Percentiles rank a stretch among this genome's conserved stretches.
These are phyloP conservation scores for Eragrostis tef DNA, from an alignment of 202 grass and related monocot species.

Conservation along the genomic window DNA sequence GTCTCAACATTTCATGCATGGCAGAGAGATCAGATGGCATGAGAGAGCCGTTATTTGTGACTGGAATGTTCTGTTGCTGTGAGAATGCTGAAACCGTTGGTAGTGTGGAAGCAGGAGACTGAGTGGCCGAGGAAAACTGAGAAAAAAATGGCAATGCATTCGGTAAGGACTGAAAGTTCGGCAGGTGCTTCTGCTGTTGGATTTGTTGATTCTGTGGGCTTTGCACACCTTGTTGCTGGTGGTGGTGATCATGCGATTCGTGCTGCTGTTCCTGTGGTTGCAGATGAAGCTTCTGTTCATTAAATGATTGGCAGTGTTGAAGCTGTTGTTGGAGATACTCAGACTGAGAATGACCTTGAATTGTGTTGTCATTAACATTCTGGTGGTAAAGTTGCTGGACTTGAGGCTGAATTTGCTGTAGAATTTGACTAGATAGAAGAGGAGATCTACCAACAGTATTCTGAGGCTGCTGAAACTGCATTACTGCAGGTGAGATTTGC, in stretches of 20 bases:
- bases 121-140: constrained; percentile 44
- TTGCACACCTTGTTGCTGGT: constrained; percentile 47
- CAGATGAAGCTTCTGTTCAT: too few species aligned
- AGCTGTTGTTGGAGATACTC: constrained; percentile 69
- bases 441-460: constrained; percentile 54
- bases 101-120: constrained; percentile 52
- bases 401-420: constrained; percentile 70
- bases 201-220: constrained; percentile 56
- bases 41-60: constrained; percentile 54
- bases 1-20: constrained; percentile 55
- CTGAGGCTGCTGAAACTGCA: constrained; percentile 90
- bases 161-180: constrained; percentile 47
- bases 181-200: constrained; percentile 52
- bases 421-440: constrained; percentile 67
- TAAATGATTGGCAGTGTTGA: too few species aligned
- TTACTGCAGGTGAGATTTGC: constrained; percentile 56
- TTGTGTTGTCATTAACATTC: constrained; percentile 47
- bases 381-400: constrained; percentile 71
- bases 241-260: constrained; percentile 54
- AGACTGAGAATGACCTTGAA: constrained; percentile 57
- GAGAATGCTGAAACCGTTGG: constrained; percentile 58
- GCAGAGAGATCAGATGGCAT: constrained; percentile 48
- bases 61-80: constrained; percentile 64
- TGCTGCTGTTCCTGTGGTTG: constrained; percentile 53
- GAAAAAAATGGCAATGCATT: constrained; percentile 50